Percentiles rank a stretch among this genome's conserved stretches.
Evolutionary conservation across 192 early-diverging fungal genomes (phyloP).

Genomic region (Coemansia sp.): DNA sequence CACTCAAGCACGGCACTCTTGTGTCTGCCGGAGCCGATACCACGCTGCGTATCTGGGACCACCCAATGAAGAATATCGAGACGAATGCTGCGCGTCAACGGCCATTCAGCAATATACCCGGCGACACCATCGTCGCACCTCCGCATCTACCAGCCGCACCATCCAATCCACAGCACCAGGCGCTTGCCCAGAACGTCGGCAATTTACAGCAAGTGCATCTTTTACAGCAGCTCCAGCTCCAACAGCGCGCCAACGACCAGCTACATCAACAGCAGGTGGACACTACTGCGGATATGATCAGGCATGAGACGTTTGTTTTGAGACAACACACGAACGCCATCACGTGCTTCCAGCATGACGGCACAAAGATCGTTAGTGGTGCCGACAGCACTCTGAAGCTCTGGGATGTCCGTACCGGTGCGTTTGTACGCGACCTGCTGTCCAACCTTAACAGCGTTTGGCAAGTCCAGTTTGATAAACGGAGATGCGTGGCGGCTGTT

Average conservation of each 20-base stretch:
- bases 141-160: neutral
- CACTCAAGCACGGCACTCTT: conserved; percentile 79
- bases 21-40: conserved; percentile 96
- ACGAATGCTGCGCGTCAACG: conserved; percentile 5
- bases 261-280: conserved; percentile 35
- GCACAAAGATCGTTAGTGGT: conserved; percentile 89
- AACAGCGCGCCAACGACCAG: conserved; percentile 53
- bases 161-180: conserved; percentile 8
- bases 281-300: conserved; percentile 27
- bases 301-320: conserved; percentile 69
- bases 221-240: conserved; percentile 47
- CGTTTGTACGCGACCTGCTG: conserved; percentile 81
- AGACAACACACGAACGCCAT: conserved; percentile 72
- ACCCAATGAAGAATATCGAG: conserved; percentile 53
- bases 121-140: conserved; percentile 18
- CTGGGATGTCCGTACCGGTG: conserved; percentile 92
- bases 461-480: conserved; percentile 92
- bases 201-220: conserved; percentile 47
- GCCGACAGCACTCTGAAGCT: conserved; percentile 93
- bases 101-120: conserved; percentile 43
- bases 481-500: conserved; percentile 78
- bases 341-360: conserved; percentile 98
- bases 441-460: conserved; percentile 85
- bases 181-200: conserved; percentile 18
- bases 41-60: conserved; percentile 89